Percentiles rank a stretch among this genome's conserved stretches.
phyloP scores from a whole-genome alignment of 1,284 basidiomycete species.

The Cryptococcus neoformans region DNA sequence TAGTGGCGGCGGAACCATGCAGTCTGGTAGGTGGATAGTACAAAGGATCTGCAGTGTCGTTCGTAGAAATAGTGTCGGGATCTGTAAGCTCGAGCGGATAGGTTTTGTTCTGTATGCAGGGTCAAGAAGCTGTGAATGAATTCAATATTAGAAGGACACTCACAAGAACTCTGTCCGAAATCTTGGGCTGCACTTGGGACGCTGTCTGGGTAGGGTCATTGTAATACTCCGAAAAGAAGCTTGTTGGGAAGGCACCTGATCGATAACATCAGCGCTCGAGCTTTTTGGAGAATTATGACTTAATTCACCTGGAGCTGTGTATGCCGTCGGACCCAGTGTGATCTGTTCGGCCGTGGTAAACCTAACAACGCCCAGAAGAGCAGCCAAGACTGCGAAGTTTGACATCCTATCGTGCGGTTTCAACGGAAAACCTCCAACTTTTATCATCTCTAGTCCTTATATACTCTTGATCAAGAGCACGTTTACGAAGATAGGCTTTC shows the following conservation, averaged over 20 bases:
- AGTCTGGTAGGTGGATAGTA: constrained; percentile 60
- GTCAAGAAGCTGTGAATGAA: neutral
- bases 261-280: too few relatives aligned
- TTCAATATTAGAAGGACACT: neutral
- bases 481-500: neutral
- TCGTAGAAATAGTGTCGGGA: constrained; percentile 57
- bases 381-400: neutral
- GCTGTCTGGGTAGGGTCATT: constrained; percentile 66
- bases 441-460: too few relatives aligned
- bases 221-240: constrained; percentile 55
- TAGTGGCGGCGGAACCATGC: constrained; percentile 32
- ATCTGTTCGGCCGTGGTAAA: constrained; percentile 2
- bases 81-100: constrained; percentile 58
- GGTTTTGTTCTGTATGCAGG: constrained; percentile 47
- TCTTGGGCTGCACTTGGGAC: constrained; percentile 65
- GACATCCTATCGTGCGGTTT: neutral
- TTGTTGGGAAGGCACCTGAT: constrained; percentile 36
- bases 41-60: constrained; percentile 62
- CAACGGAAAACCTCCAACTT: neutral
- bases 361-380: neutral
- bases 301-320: constrained; percentile 11
- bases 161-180: constrained; percentile 59
- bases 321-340: constrained; percentile 11
- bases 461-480: neutral
- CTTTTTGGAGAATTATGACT: neutral